Evolutionary conservation across 805 yeast genomes (phyloP), one percentile per base, ranked within the genome.

Genomic region (Sugiyamaella americana): DNA sequence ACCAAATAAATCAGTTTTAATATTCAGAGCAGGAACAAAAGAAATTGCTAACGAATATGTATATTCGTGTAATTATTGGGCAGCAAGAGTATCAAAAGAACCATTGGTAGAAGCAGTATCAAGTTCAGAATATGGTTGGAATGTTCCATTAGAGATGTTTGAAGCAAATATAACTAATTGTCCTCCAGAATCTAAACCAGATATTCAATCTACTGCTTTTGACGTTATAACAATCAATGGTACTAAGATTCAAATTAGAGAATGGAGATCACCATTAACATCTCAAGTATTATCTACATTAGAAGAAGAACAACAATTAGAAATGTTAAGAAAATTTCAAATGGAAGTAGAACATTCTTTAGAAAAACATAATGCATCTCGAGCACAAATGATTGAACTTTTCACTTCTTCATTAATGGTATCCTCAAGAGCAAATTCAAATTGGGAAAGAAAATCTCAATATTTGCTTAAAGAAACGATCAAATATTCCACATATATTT

Each of bases 21-120:
- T 78, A 29, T 82, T 84, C 58, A 78, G 75, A 61, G 80, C 87
- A 0, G 82, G 82, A 3, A 78, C 86, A 5, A 60, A 67, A 29
- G 84, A 80, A 52, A 75, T 76, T 49, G 91, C 95, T 0, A 66
- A 69, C 38, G 84, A 79, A 57, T 86, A 76, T 61, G 78, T 84
- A 21, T 76, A 82, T 53, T 76, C 91, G 2, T 80, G 93, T 63
- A 88, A 87, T 63, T 87, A 85, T 60, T 88, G 96, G 96, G 86
- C 94, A 2, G 84, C 93, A 1, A 75, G 89, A 52, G 75, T 83
- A 34, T 82, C 94, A 5, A 81, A 87, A 5, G 80, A 85, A 13
- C 95, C 95, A 1, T 72, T 69, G 6, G 81, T 79, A 44, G 79
- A 82, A 53, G 72, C 84, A 29, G 79, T 87, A 1, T 80, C 91